A percentile compares a stretch with the other conserved stretches of the same genome.
Conservation (phyloP, 78 protist genomes). For the Chrysochromulina parva region DNA sequence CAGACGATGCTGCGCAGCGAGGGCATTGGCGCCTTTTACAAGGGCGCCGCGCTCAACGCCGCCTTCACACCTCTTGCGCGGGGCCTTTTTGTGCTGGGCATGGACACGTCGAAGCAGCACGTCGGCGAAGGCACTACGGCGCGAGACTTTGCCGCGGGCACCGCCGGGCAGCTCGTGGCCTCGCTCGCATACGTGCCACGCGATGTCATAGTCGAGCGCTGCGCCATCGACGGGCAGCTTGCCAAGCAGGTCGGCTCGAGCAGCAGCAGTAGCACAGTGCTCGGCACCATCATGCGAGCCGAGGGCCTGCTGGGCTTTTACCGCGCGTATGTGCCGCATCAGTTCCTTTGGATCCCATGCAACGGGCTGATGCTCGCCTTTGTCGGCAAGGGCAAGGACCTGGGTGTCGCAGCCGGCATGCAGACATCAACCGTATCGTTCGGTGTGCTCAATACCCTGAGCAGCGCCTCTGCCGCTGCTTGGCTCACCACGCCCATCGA, state of each 20-base stretch:
- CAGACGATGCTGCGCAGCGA: too few relatives aligned
- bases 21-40: too few relatives aligned
- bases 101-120: too few relatives aligned
- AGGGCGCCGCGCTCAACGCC: too few relatives aligned
- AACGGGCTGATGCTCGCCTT: not conserved
- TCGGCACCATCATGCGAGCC: not conserved
- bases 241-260: not conserved
- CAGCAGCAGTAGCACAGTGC: not conserved
- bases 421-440: not conserved
- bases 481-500: too few relatives aligned
- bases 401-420: not conserved
- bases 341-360: not conserved
- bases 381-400: not conserved
- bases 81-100: too few relatives aligned
- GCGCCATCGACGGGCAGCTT: slow-evolving; percentile 14
- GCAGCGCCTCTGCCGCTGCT: too few relatives aligned
- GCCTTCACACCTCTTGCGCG: too few relatives aligned
- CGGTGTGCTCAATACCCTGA: too few relatives aligned
- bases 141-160: too few relatives aligned
- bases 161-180: not conserved
- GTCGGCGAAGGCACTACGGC: too few relatives aligned
- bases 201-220: not conserved
- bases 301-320: slow-evolving; percentile 2
- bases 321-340: slow-evolving; percentile 7
- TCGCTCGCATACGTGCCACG: not conserved